Percentiles rank a stretch among this genome's conserved stretches.
Evolutionary conservation across 352 stramenopile genomes (phyloP).

Genomic region (Globisporangium cystogenes): DNA sequence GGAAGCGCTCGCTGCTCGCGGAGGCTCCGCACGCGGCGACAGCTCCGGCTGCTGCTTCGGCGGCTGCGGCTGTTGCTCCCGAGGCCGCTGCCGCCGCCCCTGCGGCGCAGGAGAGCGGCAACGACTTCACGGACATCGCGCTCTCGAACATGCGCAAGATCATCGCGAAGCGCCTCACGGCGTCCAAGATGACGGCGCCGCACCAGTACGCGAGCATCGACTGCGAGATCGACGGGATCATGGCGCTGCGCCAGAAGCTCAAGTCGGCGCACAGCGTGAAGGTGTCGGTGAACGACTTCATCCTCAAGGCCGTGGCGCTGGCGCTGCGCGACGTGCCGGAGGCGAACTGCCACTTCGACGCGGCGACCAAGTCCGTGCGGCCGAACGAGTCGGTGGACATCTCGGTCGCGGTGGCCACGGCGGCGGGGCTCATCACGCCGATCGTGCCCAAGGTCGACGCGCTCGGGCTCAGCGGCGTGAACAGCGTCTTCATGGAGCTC

Average conservation of each 20-base stretch:
- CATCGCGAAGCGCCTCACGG: constrained; percentile 96
- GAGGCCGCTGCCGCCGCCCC: constrained; percentile 4
- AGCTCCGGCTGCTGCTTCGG: constrained; percentile 4
- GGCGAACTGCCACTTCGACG: constrained; percentile 82
- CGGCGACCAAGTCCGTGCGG: constrained; percentile 52
- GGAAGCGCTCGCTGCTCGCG: constrained; percentile 68
- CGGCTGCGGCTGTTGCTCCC: constrained; percentile 1
- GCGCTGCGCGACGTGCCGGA: constrained; percentile 96
- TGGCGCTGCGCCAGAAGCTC: constrained; percentile 91
- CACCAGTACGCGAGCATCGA: constrained; percentile 97
- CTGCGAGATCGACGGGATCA: constrained; percentile 92
- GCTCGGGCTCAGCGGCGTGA: constrained; percentile 94
- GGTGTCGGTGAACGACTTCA: constrained; percentile 99
- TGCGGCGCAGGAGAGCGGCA: constrained; percentile 11
- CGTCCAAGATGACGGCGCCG: constrained; percentile 95
- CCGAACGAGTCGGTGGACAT: constrained; percentile 94
- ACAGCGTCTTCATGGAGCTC: constrained; percentile 95
- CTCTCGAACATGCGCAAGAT: constrained; percentile 98
- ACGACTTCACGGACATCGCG: constrained; percentile 77
- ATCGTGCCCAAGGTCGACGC: constrained; percentile 95
- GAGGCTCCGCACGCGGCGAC: constrained; percentile 12
- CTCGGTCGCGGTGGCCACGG: constrained; percentile 96
- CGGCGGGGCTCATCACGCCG: constrained; percentile 97
- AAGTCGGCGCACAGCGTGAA: constrained; percentile 92
- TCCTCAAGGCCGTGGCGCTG: constrained; percentile 97